Percentiles rank a stretch among this genome's conserved stretches.
Conservation (phyloP, 2,329 filamentous ascomycete genomes). For the Hirsutella thompsonii region DNA sequence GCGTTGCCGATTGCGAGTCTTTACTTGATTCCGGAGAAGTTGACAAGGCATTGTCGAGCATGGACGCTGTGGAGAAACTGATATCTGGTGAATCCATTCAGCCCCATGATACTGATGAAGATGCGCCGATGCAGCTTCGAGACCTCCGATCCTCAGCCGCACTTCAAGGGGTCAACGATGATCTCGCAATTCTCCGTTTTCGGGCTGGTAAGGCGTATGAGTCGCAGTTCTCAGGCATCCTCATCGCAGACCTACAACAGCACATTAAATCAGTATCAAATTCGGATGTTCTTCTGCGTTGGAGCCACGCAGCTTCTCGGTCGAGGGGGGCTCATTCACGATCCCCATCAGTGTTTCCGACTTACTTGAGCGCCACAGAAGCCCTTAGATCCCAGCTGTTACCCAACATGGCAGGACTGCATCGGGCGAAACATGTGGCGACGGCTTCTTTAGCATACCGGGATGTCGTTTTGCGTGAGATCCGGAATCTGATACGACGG, state of each 20-base stretch:
- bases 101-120: constrained; percentile 11
- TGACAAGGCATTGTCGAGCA: constrained; percentile 63
- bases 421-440: constrained; percentile 66
- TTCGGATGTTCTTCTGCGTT: constrained; percentile 67
- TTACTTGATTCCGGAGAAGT: constrained; percentile 75
- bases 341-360: constrained; percentile 57
- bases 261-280: constrained; percentile 64
- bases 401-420: constrained; percentile 63
- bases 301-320: constrained; percentile 66
- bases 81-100: constrained; percentile 57
- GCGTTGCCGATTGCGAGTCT: constrained; percentile 63
- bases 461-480: constrained; percentile 72
- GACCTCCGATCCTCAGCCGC: constrained; percentile 70
- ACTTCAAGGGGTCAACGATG: constrained; percentile 65
- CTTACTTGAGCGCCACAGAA: constrained; percentile 64
- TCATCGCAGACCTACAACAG: constrained; percentile 68
- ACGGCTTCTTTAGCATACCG: constrained; percentile 75
- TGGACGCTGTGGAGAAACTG: constrained; percentile 67
- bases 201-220: constrained; percentile 85
- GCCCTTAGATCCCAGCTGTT: constrained; percentile 58
- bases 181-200: constrained; percentile 62
- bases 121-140: constrained; percentile 28
- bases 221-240: constrained; percentile 59
- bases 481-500: constrained; percentile 71
- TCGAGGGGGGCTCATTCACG: constrained; percentile 54